Evolutionary conservation across 352 stramenopile genomes (phyloP), one percentile per base, ranked within the genome.

Genomic region (Nothophytophthora sp.): DNA sequence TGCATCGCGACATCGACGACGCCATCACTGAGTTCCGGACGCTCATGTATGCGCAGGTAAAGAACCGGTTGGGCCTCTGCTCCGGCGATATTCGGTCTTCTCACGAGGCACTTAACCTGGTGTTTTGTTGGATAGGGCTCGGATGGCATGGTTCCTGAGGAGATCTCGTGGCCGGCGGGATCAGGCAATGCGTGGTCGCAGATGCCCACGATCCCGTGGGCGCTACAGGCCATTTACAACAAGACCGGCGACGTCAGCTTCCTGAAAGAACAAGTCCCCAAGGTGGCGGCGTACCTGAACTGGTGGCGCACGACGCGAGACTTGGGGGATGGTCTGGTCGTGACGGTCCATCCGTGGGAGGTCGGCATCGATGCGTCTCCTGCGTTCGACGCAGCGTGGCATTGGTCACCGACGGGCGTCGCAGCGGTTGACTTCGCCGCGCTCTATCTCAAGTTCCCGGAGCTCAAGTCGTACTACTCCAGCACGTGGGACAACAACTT

Each of bases 401-500:
- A 60, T 38, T 60, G 28, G 9, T 43, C 33, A 25, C 51, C 43
- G 4, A 44, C 28, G 3, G 51, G 51, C 0, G 19, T 62, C 15
- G 33, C 30, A 36, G 46, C 44, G 20, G 16, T 35, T 8, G 38
- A 55, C 44, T 62, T 50, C n/a, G 46, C 53, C 13, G 55, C 45
- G 0, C 38, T 62, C 13, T 62, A 62, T 10, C 45, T 62, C 13
- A 62, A 62, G 37, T 62, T 62, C 32, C 45, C 53, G 1, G 53
- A 61, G 24, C 45, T 62, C 23, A 51, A 55, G 38, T 51, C 39
- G 13, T 62, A 55, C 33, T 62, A 55, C 32, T 55, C 46, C 23
- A 55, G 36, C 28, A 55, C 45, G 2, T 61, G 45, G 37, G 36
- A n/a, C 43, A 62, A 62, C 53, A 62, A 62, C 44, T 62, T 55